phyloP scores from a whole-genome alignment of 768 basidiomycete genomes.

The Suillus plorans region DNA sequence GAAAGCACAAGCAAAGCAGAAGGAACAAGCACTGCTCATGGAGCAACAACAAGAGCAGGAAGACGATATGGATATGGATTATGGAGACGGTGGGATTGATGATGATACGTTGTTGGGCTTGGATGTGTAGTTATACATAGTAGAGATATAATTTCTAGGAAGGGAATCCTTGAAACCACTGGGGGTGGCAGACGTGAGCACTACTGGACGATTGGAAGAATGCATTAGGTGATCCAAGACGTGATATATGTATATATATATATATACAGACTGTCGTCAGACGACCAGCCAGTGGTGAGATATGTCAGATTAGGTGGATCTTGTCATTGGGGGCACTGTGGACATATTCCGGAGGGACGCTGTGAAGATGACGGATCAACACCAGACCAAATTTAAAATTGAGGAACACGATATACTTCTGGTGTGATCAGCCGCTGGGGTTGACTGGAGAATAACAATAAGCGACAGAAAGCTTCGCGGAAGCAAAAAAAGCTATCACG shows the following conservation, averaged over 20 bases:
- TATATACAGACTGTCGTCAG: constrained; percentile 16
- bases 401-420: constrained; percentile 37
- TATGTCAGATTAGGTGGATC: background rate
- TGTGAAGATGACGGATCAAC: constrained; percentile 21
- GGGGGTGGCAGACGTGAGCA: background rate
- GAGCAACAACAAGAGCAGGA: constrained; percentile 37
- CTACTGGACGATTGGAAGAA: background rate
- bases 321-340: constrained; percentile 29
- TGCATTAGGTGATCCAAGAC: constrained; percentile 3
- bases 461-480: constrained; percentile 9
- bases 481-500: background rate
- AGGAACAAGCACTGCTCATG: constrained; percentile 55
- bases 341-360: constrained; percentile 37
- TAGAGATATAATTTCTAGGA: background rate
- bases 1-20: constrained; percentile 81
- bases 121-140: constrained; percentile 34
- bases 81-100: constrained; percentile 63
- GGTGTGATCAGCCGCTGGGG: constrained; percentile 50
- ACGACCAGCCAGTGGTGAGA: background rate
- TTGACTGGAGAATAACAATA: constrained; percentile 35
- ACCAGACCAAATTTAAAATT: constrained; percentile 5
- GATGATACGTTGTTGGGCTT: constrained; percentile 62
- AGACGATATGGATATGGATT: constrained; percentile 50
- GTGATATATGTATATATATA: constrained; percentile 4
- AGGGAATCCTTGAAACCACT: background rate